Evolutionary conservation across 345 rosid species (phyloP).

Genomic region (Streptanthus diversifolius): DNA sequence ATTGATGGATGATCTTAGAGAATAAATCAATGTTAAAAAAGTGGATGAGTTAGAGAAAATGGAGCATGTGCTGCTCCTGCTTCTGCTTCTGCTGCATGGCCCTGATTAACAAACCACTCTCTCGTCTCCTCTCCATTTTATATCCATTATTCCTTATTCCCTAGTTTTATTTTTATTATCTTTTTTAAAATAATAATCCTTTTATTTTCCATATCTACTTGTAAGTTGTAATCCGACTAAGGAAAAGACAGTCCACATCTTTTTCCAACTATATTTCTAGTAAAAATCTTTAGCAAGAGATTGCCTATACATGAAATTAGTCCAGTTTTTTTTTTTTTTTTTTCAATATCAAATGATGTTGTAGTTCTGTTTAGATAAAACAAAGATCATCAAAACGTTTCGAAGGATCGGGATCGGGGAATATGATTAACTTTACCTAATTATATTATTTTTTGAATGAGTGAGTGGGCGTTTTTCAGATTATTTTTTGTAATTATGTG

Average conservation of each 20-base stretch:
- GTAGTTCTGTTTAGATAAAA: not conserved
- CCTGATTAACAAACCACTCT: conserved; percentile 32
- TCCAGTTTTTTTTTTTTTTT: not conserved
- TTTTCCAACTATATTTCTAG: not conserved
- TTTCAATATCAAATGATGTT: not conserved
- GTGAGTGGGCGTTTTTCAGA: conserved; percentile 19
- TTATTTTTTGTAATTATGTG: conserved; percentile 16
- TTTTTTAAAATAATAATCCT: not conserved
- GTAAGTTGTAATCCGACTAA: not conserved
- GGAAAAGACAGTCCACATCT: not conserved
- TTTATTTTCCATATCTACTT: not conserved
- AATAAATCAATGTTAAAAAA: conserved; percentile 26
- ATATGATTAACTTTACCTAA: conserved; percentile 26
- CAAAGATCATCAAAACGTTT: not conserved
- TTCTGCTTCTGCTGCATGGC: conserved; percentile 32
- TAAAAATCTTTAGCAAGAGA: not conserved
- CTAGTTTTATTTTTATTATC: not conserved
- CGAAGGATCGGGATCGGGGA: not conserved
- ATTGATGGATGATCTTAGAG: conserved; percentile 29
- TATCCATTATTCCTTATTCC: conserved; percentile 29
- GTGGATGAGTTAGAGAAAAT: conserved; percentile 21
- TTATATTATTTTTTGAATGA: conserved; percentile 24
- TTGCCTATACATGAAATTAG: not conserved
- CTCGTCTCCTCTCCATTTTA: conserved; percentile 21
- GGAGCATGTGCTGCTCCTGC: conserved; percentile 38